Evolutionary conservation across 2,329 filamentous ascomycete species (phyloP).

Genomic region (Clonostachys byssicola): DNA sequence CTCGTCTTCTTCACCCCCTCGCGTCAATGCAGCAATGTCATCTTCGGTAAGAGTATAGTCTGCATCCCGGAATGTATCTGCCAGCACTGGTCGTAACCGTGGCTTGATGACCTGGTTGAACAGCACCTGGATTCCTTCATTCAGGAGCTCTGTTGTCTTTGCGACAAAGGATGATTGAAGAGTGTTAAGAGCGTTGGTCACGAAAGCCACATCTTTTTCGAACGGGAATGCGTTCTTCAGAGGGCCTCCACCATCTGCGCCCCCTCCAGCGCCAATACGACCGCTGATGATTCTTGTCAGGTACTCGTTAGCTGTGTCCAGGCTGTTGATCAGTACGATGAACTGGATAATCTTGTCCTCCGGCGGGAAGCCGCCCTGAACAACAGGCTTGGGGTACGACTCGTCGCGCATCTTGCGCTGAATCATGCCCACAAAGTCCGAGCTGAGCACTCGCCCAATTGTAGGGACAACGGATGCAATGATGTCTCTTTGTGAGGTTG

Average conservation of each 20-base stretch:
- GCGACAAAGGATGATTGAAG: slow-evolving; percentile 69
- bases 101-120: slow-evolving; percentile 85
- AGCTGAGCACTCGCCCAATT: slow-evolving; percentile 73
- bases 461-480: slow-evolving; percentile 75
- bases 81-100: slow-evolving; percentile 77
- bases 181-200: slow-evolving; percentile 62
- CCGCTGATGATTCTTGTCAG: slow-evolving; percentile 77
- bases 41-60: slow-evolving; percentile 73
- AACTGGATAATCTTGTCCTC: slow-evolving; percentile 88
- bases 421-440: slow-evolving; percentile 94
- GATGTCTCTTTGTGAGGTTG: slow-evolving; percentile 78
- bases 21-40: slow-evolving; percentile 52
- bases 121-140: slow-evolving; percentile 79
- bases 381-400: slow-evolving; percentile 75
- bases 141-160: slow-evolving; percentile 78
- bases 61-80: slow-evolving; percentile 85
- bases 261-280: slow-evolving; percentile 40
- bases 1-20: slow-evolving; percentile 49
- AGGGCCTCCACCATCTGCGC: slow-evolving; percentile 11
- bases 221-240: slow-evolving; percentile 74
- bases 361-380: slow-evolving; percentile 78
- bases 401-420: slow-evolving; percentile 98
- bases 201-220: slow-evolving; percentile 66
- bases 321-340: slow-evolving; percentile 89
- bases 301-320: slow-evolving; percentile 90